A percentile compares a stretch with the other conserved stretches of the same genome.
phyloP scores from a whole-genome alignment of 768 basidiomycete species.

The Psilocybe tampanensis region DNA sequence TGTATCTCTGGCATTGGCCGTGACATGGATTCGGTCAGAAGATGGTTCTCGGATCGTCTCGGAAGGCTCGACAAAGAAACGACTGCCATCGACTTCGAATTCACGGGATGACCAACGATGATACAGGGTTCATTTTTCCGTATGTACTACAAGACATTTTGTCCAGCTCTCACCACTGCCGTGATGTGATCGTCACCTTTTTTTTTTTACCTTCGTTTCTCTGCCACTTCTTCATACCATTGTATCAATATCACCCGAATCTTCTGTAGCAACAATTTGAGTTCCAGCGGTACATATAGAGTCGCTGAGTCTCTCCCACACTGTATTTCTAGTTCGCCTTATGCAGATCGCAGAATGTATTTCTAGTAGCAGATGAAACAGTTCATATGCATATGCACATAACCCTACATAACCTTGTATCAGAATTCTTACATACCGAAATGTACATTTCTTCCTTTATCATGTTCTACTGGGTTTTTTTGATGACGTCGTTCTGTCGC shows the following conservation, averaged over 20 bases:
- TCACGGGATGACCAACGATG: constrained; percentile 3
- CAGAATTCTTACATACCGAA: too few relatives aligned
- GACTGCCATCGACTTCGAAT: constrained; percentile 10
- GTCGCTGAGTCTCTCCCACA: not conserved
- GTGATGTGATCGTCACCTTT: too few relatives aligned
- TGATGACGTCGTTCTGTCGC: too few relatives aligned
- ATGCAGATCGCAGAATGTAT: constrained; percentile 1
- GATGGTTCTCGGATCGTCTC: constrained; percentile 30
- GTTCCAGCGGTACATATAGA: not conserved
- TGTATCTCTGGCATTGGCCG: constrained; percentile 33
- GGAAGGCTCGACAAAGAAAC: not conserved
- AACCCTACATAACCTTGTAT: too few relatives aligned
- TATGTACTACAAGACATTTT: too few relatives aligned
- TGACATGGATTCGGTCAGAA: constrained; percentile 24
- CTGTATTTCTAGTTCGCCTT: constrained; percentile 5
- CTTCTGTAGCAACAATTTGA: not conserved
- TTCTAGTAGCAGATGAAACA: not conserved
- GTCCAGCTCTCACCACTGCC: too few relatives aligned
- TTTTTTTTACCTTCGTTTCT: not conserved
- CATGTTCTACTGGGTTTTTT: too few relatives aligned
- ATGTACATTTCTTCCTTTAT: too few relatives aligned
- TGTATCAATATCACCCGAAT: not conserved
- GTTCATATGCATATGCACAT: not conserved
- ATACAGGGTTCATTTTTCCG: not conserved
- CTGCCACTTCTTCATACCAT: not conserved